phyloP scores from a whole-genome alignment of 176 grass and related monocot species.

The Aechmea fasciata region DNA sequence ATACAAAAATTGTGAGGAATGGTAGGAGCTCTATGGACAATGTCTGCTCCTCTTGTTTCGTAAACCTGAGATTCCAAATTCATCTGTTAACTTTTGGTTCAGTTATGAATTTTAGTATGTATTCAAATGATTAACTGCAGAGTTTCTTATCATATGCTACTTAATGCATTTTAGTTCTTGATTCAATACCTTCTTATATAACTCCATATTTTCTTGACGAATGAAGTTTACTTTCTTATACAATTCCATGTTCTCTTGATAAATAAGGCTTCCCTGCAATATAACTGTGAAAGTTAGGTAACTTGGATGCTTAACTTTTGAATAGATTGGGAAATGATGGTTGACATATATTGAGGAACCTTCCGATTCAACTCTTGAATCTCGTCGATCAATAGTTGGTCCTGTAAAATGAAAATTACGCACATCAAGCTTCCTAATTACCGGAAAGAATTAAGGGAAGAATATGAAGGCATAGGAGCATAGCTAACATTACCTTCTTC shows the following conservation, averaged over 20 bases:
- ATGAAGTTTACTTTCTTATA: constrained; percentile 20
- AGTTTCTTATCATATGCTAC: background rate
- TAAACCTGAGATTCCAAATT: constrained; percentile 6
- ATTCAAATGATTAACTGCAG: background rate
- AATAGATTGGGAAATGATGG: background rate
- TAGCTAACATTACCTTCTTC: constrained; percentile 27
- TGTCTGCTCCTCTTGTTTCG: background rate
- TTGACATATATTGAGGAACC: background rate
- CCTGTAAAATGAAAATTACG: constrained; percentile 7
- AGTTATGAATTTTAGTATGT: background rate
- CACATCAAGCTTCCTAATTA: background rate
- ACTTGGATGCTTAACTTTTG: constrained; percentile 1
- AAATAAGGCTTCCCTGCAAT: constrained; percentile 24
- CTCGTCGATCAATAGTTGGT: constrained; percentile 22
- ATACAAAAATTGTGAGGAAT: constrained; percentile 24
- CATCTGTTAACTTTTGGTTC: background rate
- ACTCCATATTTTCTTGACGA: constrained; percentile 25
- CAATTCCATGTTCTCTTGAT: constrained; percentile 32
- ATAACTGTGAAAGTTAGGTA: constrained; percentile 6
- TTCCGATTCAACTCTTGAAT: constrained; percentile 22
- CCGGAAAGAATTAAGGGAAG: background rate
- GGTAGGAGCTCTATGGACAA: background rate
- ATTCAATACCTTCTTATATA: constrained; percentile 29
- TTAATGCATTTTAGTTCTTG: background rate
- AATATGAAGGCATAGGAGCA: background rate